Evolutionary conservation across 202 grass and related monocot genomes (phyloP), one percentile per base, ranked within the genome.

Genomic region (Setaria viridis): DNA sequence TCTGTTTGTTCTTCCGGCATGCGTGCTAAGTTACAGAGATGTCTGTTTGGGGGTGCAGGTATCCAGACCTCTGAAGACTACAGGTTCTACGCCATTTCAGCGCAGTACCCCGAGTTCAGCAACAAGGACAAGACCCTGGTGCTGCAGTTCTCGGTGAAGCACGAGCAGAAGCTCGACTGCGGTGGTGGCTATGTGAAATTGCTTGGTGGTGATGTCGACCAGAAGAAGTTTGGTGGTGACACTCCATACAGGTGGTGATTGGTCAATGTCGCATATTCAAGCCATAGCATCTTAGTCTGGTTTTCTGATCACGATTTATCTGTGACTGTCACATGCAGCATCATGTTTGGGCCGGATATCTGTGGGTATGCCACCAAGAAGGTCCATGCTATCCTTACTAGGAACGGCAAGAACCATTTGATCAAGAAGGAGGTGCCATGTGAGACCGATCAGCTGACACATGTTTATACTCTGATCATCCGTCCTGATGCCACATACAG

Each of bases 61-160:
- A 97, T 97, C 67, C 33, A 95, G 62, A 95, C 93, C 76, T 88
- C 93, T 32, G 85, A 90, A 69, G 91, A 93, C 79, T 84, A 89
- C 84, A 89, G 91, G 72, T 95, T 95, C 84, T 95, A 95, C 9
- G 89, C 94, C 78, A 95, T 95, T 91, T 95, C 94, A 3, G 89
- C 89, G 0, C 87, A 91, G 78, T 95, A 84, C 78, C 94, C 93
- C 48, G 91, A 91, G 77, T 95, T 93, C 57, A 93, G 86, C 81
- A 95, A 93, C 86, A 95, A 90, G 81, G 91, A 95, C 2, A 93
- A 88, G 79, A 88, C 91, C 34, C 66, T 95, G 32, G 94, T 95
- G 62, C 70, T 95, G 70, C 91, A 95, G 39, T 95, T 93, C 75
- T 89, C 94, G 53, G 91, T 95, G 21, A 95, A 95, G 74, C 94